A percentile compares a stretch with the other conserved stretches of the same genome.
Conservation (phyloP, 2,329 filamentous ascomycete genomes). For the Trichophaea hybrida region DNA sequence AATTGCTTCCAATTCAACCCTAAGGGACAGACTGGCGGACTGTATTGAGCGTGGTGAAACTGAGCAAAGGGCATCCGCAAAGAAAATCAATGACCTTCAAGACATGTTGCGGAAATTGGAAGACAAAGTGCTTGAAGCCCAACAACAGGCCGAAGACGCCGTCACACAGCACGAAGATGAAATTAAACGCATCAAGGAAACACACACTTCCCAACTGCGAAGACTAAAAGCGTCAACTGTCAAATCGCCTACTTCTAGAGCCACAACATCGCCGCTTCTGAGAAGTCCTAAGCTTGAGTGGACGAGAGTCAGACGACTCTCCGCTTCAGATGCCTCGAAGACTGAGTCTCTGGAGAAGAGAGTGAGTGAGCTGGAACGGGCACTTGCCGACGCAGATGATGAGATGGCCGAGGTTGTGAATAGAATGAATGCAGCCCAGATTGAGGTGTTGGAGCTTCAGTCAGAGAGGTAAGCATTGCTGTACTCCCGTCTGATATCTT, state of each 20-base stretch:
- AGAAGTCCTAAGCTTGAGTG: conserved; percentile 22
- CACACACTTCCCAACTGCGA: conserved; percentile 60
- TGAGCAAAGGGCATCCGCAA: conserved; percentile 65
- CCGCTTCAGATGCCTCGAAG: conserved; percentile 46
- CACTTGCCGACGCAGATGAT: conserved; percentile 56
- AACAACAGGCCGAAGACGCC: conserved; percentile 73
- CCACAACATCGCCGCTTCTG: conserved; percentile 38
- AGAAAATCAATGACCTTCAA: conserved; percentile 73
- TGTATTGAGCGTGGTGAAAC: conserved; percentile 72
- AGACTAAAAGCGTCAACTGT: conserved; percentile 47
- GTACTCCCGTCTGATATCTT: not conserved
- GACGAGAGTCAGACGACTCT: conserved; percentile 11
- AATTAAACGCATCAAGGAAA: conserved; percentile 58
- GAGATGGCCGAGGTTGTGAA: conserved; percentile 76
- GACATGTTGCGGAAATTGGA: conserved; percentile 66
- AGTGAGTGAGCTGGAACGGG: conserved; percentile 72
- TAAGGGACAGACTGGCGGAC: conserved; percentile 61
- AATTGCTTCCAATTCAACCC: conserved; percentile 57
- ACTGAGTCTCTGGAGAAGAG: conserved; percentile 61
- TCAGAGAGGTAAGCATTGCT: conserved; percentile 40
- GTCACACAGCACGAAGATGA: conserved; percentile 78
- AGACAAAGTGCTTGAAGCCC: conserved; percentile 67
- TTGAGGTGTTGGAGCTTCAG: conserved; percentile 67
- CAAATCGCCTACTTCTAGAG: conserved; percentile 26
- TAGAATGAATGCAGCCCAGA: conserved; percentile 68